Evolutionary conservation across 768 basidiomycete genomes (phyloP), one percentile per base, ranked within the genome.

Genomic region (Amanita molliuscula): DNA sequence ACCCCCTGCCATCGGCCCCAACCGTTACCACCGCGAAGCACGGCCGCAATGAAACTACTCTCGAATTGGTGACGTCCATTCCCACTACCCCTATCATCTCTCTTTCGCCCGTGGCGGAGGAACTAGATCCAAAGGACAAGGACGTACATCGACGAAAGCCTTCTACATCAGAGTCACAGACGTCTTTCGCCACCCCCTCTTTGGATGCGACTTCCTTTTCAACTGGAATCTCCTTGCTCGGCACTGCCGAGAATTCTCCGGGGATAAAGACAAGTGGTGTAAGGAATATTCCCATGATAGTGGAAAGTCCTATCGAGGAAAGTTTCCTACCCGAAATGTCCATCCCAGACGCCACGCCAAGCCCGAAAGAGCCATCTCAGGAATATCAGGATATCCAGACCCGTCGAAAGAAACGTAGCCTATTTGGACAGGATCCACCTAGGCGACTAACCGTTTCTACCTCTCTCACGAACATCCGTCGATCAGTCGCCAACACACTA

Each of bases 401-500:
- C 9, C 44, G 31, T 35, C n/a, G 45, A 15, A 45, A 46, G 25
- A 51, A 20, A 15, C 34, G 44, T 35, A 28, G 5, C 6, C 9
- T 51, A 29, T 51, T 43, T 37, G 35, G 44, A 21, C 31, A 41
- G 20, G 51, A 57, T 41, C 26, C 21, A 13, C 9, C 52, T 11
- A 61, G 53, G 21, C 55, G 62, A 21, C 54, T 70, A 3, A 61
- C 62, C 1, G 60, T 71, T 6, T 59, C 69, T 3, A 58, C 62
- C 10, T 74, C 74, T 4, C 56, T 76, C 29, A 61, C 63, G 41
- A 76, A 71, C 56, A 61, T 79, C 15, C 70, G 74, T 23, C 72
- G 75, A 37, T 71, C 74, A 0, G 63, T 76, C 36, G 62, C 67
- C 4, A 70, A 71, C 26, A 67, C 64, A 1, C 55, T 69, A 11